A percentile compares a stretch with the other conserved stretches of the same genome.
phyloP scores from a whole-genome alignment of 345 rosid species.

The Microthlaspi erraticum region DNA sequence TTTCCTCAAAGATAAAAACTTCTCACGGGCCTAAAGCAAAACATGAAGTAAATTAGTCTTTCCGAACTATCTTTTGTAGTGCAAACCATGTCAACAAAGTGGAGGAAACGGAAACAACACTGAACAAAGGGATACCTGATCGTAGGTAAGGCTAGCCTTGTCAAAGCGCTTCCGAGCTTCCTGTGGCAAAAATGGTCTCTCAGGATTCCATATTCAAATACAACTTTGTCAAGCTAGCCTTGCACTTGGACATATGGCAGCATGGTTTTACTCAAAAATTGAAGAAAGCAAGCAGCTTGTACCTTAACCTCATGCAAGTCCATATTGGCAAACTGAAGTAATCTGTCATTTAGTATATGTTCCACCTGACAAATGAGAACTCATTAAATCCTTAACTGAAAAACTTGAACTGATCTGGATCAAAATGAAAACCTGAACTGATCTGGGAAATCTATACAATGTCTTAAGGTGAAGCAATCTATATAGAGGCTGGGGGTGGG shows the following conservation, averaged over 20 bases:
- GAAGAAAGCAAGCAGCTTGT: conserved; percentile 41
- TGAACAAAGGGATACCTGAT: conserved; percentile 64
- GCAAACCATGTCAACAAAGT: conserved; percentile 17
- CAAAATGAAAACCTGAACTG: conserved; percentile 8
- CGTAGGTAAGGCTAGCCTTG: conserved; percentile 90
- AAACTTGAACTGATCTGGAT: conserved; percentile 1
- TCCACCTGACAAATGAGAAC: conserved; percentile 71
- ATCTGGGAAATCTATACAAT: background rate
- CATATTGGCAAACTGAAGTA: conserved; percentile 80
- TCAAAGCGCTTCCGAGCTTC: conserved; percentile 97
- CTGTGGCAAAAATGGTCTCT: conserved; percentile 55
- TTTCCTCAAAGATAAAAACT: conserved; percentile 91
- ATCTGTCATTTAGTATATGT: conserved; percentile 92
- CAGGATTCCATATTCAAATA: conserved; percentile 30
- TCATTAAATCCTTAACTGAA: conserved; percentile 19
- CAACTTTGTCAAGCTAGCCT: conserved; percentile 16
- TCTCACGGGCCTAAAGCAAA: conserved; percentile 84
- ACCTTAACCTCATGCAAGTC: conserved; percentile 97
- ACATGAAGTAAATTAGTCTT: conserved; percentile 7
- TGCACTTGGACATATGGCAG: conserved; percentile 4
- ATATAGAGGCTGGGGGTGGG: background rate
- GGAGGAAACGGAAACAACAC: conserved; percentile 20
- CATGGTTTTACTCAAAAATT: background rate
- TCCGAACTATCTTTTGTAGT: conserved; percentile 3
- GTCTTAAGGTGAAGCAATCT: conserved; percentile 6